Base-by-base conservation (phyloP, 2,329 filamentous ascomycete genomes). In the Fusarium oxysporum region DNA sequence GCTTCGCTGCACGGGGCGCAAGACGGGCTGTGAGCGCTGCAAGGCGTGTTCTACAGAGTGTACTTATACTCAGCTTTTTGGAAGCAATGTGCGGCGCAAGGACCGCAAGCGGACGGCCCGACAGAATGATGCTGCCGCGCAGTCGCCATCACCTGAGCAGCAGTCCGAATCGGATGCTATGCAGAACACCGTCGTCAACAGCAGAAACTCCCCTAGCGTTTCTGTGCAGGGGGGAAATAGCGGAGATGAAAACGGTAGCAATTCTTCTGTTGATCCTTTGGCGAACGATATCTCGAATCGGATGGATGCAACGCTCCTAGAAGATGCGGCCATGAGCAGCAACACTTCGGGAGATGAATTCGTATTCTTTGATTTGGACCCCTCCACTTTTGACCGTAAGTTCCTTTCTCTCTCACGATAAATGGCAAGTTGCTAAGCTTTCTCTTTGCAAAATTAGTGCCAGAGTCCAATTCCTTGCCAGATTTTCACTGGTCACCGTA, bases 401-500 rank as follows among this genome's bases (percentile, higher is more conserved):
- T 37, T 37, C 4, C 9, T 8, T 12, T 16, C 1, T 8, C 23
- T 19, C 10, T 35, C 11, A 19, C 8, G 16, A 8, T 5, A 19
- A 35, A 35, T 37, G 17, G 8, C 32, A 25, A 28, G 9, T 14
- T 12, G 1, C 50, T 53, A 19, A 53, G 12, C 12, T 16, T 37
- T 8, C 2, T 8, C 25, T 19, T 28, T 19, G 45, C 14, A 32
- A 53, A 28, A 8, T 19, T 5, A 38, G 35, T 38, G 11, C 23
- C 35, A n/a, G 19, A 17, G 2, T 28, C 23, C 19, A 30, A 54
- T 14, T 28, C 23, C 13, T 30, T 54, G 19, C 50, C 35, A 17
- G 50, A 54, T 11, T 54, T 54, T 40, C 35, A 54, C 23, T 38
- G 33, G 50, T 54, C 33, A n/a, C 50, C 50, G 16, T 53, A 53